Percentiles rank a stretch among this genome's conserved stretches.
Conservation (phyloP, 495 filamentous ascomycete genomes). For the Chaetomium cochliodes region DNA sequence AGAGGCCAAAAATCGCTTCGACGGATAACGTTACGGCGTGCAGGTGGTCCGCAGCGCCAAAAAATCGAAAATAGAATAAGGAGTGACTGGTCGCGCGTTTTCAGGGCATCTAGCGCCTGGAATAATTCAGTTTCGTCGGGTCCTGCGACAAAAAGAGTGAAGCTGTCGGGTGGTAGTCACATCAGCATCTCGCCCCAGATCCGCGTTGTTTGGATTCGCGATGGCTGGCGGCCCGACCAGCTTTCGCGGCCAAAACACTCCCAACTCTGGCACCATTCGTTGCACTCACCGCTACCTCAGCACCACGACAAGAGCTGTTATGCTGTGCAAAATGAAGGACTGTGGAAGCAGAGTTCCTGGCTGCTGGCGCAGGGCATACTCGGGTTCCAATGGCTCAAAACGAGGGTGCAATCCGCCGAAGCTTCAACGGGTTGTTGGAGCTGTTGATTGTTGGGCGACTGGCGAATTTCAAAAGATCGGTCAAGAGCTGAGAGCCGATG, state of each 20-base stretch:
- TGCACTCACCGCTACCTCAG: conserved; percentile 21
- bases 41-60: conserved; percentile 15
- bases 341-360: conserved; percentile 15
- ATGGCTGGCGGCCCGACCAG: conserved; percentile 28
- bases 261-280: neutral
- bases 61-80: conserved; percentile 16
- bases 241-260: conserved; percentile 18
- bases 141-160: conserved; percentile 30
- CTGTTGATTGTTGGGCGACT: conserved; percentile 20
- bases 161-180: conserved; percentile 13
- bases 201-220: conserved; percentile 11
- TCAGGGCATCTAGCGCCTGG: conserved; percentile 21
- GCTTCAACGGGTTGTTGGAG: conserved; percentile 20
- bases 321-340: conserved; percentile 25
- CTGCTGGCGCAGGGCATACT: conserved; percentile 13
- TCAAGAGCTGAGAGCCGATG: neutral
- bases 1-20: conserved; percentile 24
- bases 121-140: conserved; percentile 13
- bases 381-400: conserved; percentile 26
- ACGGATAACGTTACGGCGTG: conserved; percentile 7
- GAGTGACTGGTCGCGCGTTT: conserved; percentile 20
- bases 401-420: conserved; percentile 21
- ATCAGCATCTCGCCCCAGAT: conserved; percentile 7
- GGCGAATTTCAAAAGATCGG: conserved; percentile 11
- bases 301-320: neutral